Conservation (phyloP, 2,329 filamentous ascomycete genomes). For the Coniochaeta pulveracea region DNA sequence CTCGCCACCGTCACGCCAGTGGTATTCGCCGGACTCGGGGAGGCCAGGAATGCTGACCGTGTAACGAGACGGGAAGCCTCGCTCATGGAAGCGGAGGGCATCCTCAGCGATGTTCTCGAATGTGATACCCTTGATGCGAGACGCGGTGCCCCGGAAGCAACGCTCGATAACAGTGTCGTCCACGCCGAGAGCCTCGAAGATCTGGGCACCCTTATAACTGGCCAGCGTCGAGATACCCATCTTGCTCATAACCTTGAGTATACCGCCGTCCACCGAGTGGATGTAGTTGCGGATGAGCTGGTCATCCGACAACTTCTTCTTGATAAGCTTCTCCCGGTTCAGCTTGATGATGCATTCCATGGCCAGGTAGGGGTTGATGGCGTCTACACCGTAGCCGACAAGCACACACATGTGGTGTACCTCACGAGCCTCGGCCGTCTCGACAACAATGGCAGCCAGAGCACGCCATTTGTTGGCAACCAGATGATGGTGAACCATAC, state of each 20-base stretch:
- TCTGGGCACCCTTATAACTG: constrained; percentile 96
- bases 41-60: constrained; percentile 71
- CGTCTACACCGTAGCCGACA: constrained; percentile 88
- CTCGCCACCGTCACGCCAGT: constrained; percentile 95
- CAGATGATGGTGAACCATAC: constrained; percentile 90
- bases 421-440: constrained; percentile 91
- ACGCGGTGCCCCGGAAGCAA: constrained; percentile 90
- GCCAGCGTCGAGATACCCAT: constrained; percentile 97
- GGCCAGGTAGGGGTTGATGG: constrained; percentile 86
- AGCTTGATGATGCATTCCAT: constrained; percentile 97
- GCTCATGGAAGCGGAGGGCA: constrained; percentile 89
- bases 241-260: constrained; percentile 98
- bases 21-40: constrained; percentile 89
- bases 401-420: constrained; percentile 99
- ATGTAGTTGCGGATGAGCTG: constrained; percentile 91
- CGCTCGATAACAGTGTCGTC: constrained; percentile 87
- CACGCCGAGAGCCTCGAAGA: constrained; percentile 90
- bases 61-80: constrained; percentile 72
- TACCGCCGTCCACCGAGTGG: constrained; percentile 90
- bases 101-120: constrained; percentile 92
- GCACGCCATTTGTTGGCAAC: constrained; percentile 95
- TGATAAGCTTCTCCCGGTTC: constrained; percentile 83
- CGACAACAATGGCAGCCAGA: constrained; percentile 73
- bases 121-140: constrained; percentile 86
- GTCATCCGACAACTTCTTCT: constrained; percentile 75